These are phyloP conservation scores for Talaromyces sp. DNA, from an alignment of 2,329 filamentous ascomycete species.

Conservation along the genomic window DNA sequence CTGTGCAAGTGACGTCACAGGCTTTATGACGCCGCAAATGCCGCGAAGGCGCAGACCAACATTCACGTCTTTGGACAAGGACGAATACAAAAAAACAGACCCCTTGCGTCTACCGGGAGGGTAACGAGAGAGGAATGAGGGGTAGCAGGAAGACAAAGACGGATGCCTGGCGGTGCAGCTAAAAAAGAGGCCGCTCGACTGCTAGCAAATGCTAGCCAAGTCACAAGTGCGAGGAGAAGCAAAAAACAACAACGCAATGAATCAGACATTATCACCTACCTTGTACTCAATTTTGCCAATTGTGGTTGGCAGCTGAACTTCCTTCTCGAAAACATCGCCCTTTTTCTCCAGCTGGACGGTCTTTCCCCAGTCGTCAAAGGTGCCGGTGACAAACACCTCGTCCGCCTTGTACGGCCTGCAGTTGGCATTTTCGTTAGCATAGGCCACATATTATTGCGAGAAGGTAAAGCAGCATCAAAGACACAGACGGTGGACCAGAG, in stretches of 20 bases:
- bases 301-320: slow-evolving; percentile 62
- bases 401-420: slow-evolving; percentile 74
- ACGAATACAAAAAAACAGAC: neutral
- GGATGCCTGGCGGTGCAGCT: neutral
- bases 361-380: slow-evolving; percentile 91
- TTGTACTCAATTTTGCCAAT: slow-evolving; percentile 85
- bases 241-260: neutral
- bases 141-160: neutral
- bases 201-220: neutral
- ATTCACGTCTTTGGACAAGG: neutral
- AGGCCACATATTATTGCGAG: neutral
- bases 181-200: neutral
- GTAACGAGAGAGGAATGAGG: neutral
- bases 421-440: neutral
- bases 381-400: slow-evolving; percentile 91
- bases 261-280: slow-evolving; percentile 48
- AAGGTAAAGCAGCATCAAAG: neutral
- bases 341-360: slow-evolving; percentile 75
- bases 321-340: slow-evolving; percentile 69
- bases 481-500: neutral
- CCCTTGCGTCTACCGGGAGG: neutral
- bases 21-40: slow-evolving; percentile 2
- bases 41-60: slow-evolving; percentile 2
- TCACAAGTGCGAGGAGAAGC: neutral
- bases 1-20: slow-evolving; percentile 10